phyloP scores from a whole-genome alignment of 768 basidiomycete species.

The Pleurotus tuber-regium region DNA sequence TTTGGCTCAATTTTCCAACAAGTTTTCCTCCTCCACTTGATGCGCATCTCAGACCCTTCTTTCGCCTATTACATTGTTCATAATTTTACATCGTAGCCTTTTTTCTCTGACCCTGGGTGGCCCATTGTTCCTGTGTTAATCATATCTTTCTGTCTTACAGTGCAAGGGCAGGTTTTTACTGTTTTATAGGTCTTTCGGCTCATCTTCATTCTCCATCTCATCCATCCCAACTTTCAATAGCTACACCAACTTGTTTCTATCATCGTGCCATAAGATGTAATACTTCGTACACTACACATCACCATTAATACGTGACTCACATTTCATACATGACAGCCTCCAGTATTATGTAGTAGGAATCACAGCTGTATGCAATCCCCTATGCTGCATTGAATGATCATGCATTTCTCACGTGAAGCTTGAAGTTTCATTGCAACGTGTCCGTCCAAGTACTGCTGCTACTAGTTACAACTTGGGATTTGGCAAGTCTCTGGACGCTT shows the following conservation, averaged over 20 bases:
- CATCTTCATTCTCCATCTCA: background rate
- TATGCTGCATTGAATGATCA: constrained; percentile 1
- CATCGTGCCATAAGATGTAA: constrained; percentile 11
- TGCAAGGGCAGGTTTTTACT: constrained; percentile 1
- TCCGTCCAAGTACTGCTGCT: too few species aligned
- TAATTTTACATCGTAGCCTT: constrained; percentile 20
- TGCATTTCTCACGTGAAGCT: constrained; percentile 4
- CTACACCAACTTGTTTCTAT: constrained; percentile 10
- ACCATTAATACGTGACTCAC: background rate
- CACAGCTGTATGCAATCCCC: constrained; percentile 2
- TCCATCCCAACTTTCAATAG: constrained; percentile 2
- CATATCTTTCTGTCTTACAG: constrained; percentile 21
- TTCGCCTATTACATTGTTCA: constrained; percentile 11
- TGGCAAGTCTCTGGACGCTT: too few species aligned
- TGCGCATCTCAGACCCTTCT: constrained; percentile 11
- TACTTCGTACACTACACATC: constrained; percentile 7
- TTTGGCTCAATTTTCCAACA: constrained; percentile 2
- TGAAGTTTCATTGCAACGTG: background rate
- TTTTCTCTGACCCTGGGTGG: constrained; percentile 26
- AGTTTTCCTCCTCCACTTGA: constrained; percentile 9
- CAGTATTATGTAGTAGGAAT: constrained; percentile 11
- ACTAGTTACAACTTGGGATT: too few species aligned
- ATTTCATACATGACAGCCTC: constrained; percentile 2
- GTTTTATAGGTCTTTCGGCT: constrained; percentile 7
- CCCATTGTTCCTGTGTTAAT: constrained; percentile 19